A percentile compares a stretch with the other conserved stretches of the same genome.
phyloP scores from a whole-genome alignment of 495 filamentous ascomycete species.

The Lasiosphaeria hispida region DNA sequence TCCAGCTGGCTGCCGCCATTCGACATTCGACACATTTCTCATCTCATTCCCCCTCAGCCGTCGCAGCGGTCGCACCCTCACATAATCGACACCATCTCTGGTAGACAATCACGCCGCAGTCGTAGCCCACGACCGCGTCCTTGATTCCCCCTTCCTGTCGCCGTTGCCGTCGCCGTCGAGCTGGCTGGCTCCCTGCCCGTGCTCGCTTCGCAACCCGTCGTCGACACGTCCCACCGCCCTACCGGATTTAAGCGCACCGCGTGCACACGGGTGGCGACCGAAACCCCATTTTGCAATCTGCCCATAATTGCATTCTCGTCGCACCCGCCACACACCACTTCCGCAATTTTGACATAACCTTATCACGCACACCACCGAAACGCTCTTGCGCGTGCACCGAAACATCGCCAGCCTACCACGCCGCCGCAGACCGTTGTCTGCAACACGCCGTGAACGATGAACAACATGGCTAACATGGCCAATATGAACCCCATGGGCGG shows the following conservation, averaged over 20 bases:
- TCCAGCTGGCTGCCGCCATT: slow-evolving; percentile 16
- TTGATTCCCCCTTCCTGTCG: background rate
- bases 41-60: background rate
- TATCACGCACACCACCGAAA: background rate
- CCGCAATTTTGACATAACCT: background rate
- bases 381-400: background rate
- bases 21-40: slow-evolving; percentile 15
- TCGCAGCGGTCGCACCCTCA: background rate
- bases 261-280: slow-evolving; percentile 29
- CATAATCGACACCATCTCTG: slow-evolving; percentile 5
- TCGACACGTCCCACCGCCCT: background rate
- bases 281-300: slow-evolving; percentile 7
- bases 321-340: background rate
- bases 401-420: slow-evolving; percentile 18
- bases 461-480: slow-evolving; percentile 53
- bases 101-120: slow-evolving; percentile 2
- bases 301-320: slow-evolving; percentile 9
- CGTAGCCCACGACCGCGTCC: background rate
- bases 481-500: slow-evolving; percentile 64
- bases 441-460: slow-evolving; percentile 52
- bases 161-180: slow-evolving; percentile 8
- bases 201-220: slow-evolving; percentile 2
- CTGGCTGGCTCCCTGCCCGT: slow-evolving; percentile 6
- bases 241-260: slow-evolving; percentile 29
- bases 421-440: slow-evolving; percentile 32